Base-by-base conservation (phyloP, 148 eudicot genomes). In the Camellia japonica region DNA sequence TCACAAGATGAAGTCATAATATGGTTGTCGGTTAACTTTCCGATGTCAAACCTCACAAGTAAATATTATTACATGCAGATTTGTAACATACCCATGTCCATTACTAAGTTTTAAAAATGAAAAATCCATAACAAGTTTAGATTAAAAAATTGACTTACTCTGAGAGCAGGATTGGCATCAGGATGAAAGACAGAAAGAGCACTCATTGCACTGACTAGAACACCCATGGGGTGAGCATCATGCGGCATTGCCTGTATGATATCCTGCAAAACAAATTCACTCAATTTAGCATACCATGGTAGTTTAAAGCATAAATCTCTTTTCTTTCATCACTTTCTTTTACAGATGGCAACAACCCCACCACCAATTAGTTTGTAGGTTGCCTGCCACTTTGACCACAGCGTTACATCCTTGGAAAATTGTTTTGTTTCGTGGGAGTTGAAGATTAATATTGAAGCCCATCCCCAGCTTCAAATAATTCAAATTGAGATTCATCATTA, bases 191-290 rank as follows among this genome's bases (percentile, higher is more conserved):
- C 85, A 41, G 99, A 96, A 71, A 96, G 97, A 64, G 99, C 88
- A 85, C 98, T 92, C 97, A 96, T 96, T 68, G 97, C 95, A 83
- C 97, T 96, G 81, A 89, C 92, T 78, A 96, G 97, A 77, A 96
- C 98, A 74, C 99, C 98, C 99, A 96, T 96, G 10, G 99, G 99
- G 86, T 93, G 99, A 79, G 99, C 98, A 89, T 96, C 99, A 85
- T 96, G 98, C 78, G 99, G 99, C 99, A 96, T 96, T 70, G 87
- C 85, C 70, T 92, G 98, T 87, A 96, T 96, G 77, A 92, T 91
- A 85, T 96, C 95, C 99, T 96, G 85, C 86, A 88, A 82, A 87
- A 49, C 23, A 82, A 44, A 67, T 43, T 18, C 7, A 30, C 5
- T 30, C 72, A 16, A 67, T 7, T 43, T 47, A 61, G 61, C 18